Evolutionary conservation across 345 rosid genomes (phyloP).

Genomic region (Kandelia obovata): DNA sequence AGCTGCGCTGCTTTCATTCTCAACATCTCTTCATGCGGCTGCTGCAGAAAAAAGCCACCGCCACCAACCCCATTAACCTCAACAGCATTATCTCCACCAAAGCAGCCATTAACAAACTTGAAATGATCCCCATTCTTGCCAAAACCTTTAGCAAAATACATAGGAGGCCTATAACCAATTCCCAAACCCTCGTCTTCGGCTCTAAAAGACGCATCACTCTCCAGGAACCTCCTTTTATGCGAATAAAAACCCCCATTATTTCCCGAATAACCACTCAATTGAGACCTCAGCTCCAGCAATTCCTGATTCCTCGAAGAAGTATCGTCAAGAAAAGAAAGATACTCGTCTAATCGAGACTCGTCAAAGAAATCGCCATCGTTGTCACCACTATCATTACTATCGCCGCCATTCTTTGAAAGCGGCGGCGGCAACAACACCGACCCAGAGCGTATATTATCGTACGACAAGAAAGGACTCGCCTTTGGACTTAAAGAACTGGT

Average conservation of each 20-base stretch:
- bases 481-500: slow-evolving; percentile 40
- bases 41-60: slow-evolving; percentile 42
- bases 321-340: slow-evolving; percentile 74
- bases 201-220: slow-evolving; percentile 63
- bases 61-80: slow-evolving; percentile 33
- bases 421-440: slow-evolving; percentile 41
- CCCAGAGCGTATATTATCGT: slow-evolving; percentile 49
- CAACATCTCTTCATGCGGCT: slow-evolving; percentile 55
- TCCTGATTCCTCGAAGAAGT: slow-evolving; percentile 52
- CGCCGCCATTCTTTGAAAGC: slow-evolving; percentile 19
- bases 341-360: slow-evolving; percentile 56
- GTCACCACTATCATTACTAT: slow-evolving; percentile 22
- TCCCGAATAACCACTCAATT: slow-evolving; percentile 31
- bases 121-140: slow-evolving; percentile 68
- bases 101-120: slow-evolving; percentile 55
- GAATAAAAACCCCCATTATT: slow-evolving; percentile 48
- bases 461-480: slow-evolving; percentile 58
- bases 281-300: slow-evolving; percentile 33
- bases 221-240: slow-evolving; percentile 80
- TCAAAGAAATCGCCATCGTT: slow-evolving; percentile 49
- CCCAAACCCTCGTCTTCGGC: slow-evolving; percentile 46
- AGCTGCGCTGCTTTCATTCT: slow-evolving; percentile 54
- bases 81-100: slow-evolving; percentile 37
- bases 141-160: slow-evolving; percentile 65
- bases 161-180: slow-evolving; percentile 55